Evolutionary conservation across 257 asterid species (phyloP).

Genomic region (Solanum chilense): DNA sequence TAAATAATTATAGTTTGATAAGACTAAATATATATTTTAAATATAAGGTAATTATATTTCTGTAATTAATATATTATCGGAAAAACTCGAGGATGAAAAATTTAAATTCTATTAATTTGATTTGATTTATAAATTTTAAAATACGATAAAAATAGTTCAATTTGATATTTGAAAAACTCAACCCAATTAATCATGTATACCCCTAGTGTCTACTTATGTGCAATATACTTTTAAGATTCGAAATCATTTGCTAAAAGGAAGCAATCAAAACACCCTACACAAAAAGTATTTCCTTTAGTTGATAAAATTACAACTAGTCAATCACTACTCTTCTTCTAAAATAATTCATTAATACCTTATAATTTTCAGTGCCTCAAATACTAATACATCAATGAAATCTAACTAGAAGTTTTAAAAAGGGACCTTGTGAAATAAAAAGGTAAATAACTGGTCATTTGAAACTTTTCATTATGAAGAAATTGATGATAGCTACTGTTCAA

Average conservation of each 20-base stretch:
- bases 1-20: no score
- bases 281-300: neutral
- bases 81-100: no score
- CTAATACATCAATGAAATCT: no score
- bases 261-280: neutral
- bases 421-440: neutral
- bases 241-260: neutral
- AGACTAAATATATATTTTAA: no score
- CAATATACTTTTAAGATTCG: neutral
- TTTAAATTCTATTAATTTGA: no score
- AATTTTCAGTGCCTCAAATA: neutral
- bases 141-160: neutral
- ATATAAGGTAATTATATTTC: no score
- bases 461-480: neutral
- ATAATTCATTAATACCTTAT: neutral
- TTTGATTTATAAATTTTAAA: no score
- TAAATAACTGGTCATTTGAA: neutral
- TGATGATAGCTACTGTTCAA: neutral
- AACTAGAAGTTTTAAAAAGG: neutral
- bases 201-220: neutral
- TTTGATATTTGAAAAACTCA: neutral
- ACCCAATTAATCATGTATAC: neutral
- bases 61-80: no score
- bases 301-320: neutral
- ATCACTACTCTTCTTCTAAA: neutral